Evolutionary conservation across 2,329 filamentous ascomycete species (phyloP), one percentile per base, ranked within the genome.

Genomic region (Ceratocystis diversiconidia): DNA sequence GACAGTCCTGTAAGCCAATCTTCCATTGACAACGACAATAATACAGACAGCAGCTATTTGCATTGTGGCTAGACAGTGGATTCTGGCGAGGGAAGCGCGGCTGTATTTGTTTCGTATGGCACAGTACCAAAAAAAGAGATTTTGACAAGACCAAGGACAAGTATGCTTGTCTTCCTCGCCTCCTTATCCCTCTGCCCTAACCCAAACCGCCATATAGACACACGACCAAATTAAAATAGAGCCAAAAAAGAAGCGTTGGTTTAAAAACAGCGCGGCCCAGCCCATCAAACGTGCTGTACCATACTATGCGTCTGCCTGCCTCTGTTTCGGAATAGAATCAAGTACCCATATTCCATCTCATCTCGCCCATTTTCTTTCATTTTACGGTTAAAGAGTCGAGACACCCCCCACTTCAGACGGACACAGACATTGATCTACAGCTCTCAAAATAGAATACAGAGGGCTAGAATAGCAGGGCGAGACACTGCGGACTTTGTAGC

Each of bases 301-400:
- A 41, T 41, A 15, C 36, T 12, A 41, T 15, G 36, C 10, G 7
- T 55, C 22, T n/a, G 50, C 22, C 50, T 25, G 7, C 50, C 28
- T 55, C 50, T 55, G 50, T 55, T 55, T 55, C 50, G 22, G 50
- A 55, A 52, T 52, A 28, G 48, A 52, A 52, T 52, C n/a, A 52
- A 25, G 30, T 52, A 22, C 6, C 50, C 50, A 55, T 22, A 30
- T 55, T 55, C 50, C 50, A 55, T 55, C 50, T 55, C 50, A 25
- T 25, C 50, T 28, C 10, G 36, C 36, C 12, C 10, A n/a, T 48
- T 55, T 5, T 25, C 12, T 19, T 22, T 25, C 2, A 19, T 22
- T 12, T 17, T 4, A 15, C 22, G 19, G 50, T 22, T 28, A 30
- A 8, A 55, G 12, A 30, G 28, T 15, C 22, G 25, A 55, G 7